A percentile compares a stretch with the other conserved stretches of the same genome.
Evolutionary conservation across 306 rosid genomes (phyloP).

Genomic region (Sophora flavescens): DNA sequence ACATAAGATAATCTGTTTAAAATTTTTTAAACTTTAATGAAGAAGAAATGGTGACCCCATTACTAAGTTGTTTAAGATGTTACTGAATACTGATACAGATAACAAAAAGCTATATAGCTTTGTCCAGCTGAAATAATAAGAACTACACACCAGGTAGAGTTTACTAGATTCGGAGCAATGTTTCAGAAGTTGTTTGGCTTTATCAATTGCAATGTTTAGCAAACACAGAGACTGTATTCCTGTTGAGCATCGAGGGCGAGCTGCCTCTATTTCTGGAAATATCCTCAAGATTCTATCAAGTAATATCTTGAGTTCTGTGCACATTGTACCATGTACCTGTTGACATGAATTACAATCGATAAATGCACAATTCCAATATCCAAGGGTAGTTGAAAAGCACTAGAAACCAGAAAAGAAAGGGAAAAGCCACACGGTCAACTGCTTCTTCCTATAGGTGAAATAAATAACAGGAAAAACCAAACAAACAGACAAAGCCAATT

Average conservation of each 20-base stretch:
- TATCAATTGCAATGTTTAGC: conserved; percentile 63
- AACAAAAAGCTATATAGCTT: conserved; percentile 23
- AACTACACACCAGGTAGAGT: conserved; percentile 83
- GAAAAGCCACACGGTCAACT: neutral
- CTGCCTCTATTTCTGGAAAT: conserved; percentile 82
- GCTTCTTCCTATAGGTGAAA: neutral
- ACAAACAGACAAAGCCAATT: neutral
- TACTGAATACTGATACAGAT: neutral
- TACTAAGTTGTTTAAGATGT: conserved; percentile 10
- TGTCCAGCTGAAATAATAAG: neutral
- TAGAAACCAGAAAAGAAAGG: neutral
- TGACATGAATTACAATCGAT: conserved; percentile 39
- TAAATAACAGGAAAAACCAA: neutral
- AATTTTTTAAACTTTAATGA: conserved; percentile 11
- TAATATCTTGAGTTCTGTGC: conserved; percentile 64
- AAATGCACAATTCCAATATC: conserved; percentile 20
- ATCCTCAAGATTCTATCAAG: conserved; percentile 63
- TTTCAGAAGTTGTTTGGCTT: conserved; percentile 70
- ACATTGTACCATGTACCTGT: conserved; percentile 80
- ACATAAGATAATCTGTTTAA: conserved; percentile 1
- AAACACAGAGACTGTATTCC: conserved; percentile 77
- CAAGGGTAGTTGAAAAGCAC: conserved; percentile 26
- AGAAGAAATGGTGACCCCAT: conserved; percentile 13
- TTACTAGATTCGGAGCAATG: conserved; percentile 84
- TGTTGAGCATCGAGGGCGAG: conserved; percentile 77